Percentiles rank a stretch among this genome's conserved stretches.
phyloP scores from a whole-genome alignment of 805 yeast genomes.

The Blastobotrys americana region DNA sequence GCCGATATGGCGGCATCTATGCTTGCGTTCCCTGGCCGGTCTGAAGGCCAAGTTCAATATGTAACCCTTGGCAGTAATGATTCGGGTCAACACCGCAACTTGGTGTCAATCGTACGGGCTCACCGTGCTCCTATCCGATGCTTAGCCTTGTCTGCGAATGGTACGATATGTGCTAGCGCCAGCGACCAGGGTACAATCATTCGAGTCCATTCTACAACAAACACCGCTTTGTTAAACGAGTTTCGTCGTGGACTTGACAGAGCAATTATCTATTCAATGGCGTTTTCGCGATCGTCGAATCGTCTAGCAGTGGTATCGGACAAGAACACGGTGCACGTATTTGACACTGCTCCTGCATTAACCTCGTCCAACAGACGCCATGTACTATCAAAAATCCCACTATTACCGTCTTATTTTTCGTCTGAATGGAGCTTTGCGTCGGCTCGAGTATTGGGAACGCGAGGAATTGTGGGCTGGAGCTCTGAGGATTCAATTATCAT shows the following conservation, averaged over 20 bases:
- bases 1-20: constrained; percentile 50
- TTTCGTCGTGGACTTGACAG: constrained; percentile 86
- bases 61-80: constrained; percentile 50
- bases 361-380: constrained; percentile 45
- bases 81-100: constrained; percentile 52
- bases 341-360: constrained; percentile 40
- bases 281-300: constrained; percentile 68
- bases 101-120: constrained; percentile 66
- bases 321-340: constrained; percentile 83
- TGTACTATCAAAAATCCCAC: constrained; percentile 53
- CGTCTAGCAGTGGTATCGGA: constrained; percentile 81
- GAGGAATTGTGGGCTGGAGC: constrained; percentile 65
- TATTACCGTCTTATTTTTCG: constrained; percentile 67
- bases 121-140: constrained; percentile 62
- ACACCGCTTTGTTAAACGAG: constrained; percentile 67
- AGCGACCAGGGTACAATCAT: constrained; percentile 77
- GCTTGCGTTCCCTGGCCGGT: constrained; percentile 71
- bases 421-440: constrained; percentile 87
- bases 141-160: constrained; percentile 55
- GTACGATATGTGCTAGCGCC: constrained; percentile 69
- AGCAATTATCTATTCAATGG: constrained; percentile 75
- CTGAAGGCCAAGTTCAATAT: constrained; percentile 70
- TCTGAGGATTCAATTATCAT: constrained; percentile 66
- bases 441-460: constrained; percentile 41
- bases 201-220: constrained; percentile 60